Conservation (phyloP, 2,329 filamentous ascomycete species). For the Fusarium compactum region DNA sequence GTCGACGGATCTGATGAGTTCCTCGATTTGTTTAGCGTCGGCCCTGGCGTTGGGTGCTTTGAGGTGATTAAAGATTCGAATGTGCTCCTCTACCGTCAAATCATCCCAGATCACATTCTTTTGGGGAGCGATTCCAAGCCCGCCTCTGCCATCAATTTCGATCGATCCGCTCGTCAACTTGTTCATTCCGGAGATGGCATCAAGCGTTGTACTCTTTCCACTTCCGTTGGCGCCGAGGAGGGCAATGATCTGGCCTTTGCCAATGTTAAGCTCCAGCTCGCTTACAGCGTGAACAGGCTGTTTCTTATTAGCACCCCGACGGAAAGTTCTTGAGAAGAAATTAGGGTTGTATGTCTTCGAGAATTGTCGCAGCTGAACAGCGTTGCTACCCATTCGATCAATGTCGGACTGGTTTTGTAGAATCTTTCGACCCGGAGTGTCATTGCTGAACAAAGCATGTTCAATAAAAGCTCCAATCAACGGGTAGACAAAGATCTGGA, state of each 20-base stretch:
- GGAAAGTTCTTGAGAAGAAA: constrained; percentile 67
- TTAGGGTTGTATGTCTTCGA: constrained; percentile 82
- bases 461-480: constrained; percentile 81
- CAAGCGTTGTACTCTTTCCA: constrained; percentile 90
- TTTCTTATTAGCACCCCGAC: constrained; percentile 55
- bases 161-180: constrained; percentile 82
- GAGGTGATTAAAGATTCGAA: constrained; percentile 84
- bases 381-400: constrained; percentile 54
- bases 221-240: constrained; percentile 90
- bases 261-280: constrained; percentile 76
- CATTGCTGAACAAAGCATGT: constrained; percentile 79
- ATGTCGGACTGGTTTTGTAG: constrained; percentile 51
- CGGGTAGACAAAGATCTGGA: constrained; percentile 84
- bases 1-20: constrained; percentile 78
- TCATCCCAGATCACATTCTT: constrained; percentile 96
- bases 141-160: constrained; percentile 80
- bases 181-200: constrained; percentile 86
- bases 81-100: constrained; percentile 86
- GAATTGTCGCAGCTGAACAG: constrained; percentile 78
- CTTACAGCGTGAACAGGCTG: constrained; percentile 84
- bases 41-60: constrained; percentile 73
- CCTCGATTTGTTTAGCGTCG: constrained; percentile 67
- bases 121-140: constrained; percentile 88
- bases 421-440: constrained; percentile 70
- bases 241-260: constrained; percentile 85